phyloP scores from a whole-genome alignment of 768 basidiomycete species.

The Lentinula raphanica region DNA sequence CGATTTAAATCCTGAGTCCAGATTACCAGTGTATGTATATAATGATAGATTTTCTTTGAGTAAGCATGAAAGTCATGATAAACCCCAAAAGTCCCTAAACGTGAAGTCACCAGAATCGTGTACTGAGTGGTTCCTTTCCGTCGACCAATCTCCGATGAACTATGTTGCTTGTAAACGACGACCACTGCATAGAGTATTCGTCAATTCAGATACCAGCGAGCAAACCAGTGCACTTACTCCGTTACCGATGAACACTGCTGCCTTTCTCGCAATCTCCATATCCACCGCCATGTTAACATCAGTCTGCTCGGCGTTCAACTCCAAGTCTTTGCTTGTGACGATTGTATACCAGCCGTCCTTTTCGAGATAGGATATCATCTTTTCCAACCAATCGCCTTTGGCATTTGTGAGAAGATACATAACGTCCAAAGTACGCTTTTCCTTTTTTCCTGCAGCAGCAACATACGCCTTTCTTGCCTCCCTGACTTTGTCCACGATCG shows the following conservation, averaged over 20 bases:
- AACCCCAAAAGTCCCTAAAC: too few species aligned
- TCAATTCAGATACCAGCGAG: constrained; percentile 25
- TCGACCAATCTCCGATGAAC: constrained; percentile 41
- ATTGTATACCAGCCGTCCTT: constrained; percentile 42
- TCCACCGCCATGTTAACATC: constrained; percentile 23
- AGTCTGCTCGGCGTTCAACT: constrained; percentile 16
- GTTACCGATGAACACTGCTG: constrained; percentile 28
- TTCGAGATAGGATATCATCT: constrained; percentile 31
- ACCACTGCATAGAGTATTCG: constrained; percentile 33
- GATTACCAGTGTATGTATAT: too few species aligned
- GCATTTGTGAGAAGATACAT: constrained; percentile 51
- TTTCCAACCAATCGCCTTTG: constrained; percentile 35
- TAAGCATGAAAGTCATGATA: too few species aligned
- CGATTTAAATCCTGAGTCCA: too few species aligned
- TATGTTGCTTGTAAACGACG: constrained; percentile 46
- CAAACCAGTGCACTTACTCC: constrained; percentile 20
- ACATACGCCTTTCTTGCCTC: constrained; percentile 33
- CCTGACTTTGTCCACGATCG: constrained; percentile 35
- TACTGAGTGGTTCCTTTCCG: constrained; percentile 36
- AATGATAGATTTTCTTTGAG: too few species aligned
- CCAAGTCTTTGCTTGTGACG: constrained; percentile 35
- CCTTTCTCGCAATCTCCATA: constrained; percentile 23
- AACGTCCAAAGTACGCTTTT: constrained; percentile 28
- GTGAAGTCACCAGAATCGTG: constrained; percentile 29
- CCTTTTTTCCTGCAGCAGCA: constrained; percentile 12